These are phyloP conservation scores for Phylloporus sp. DNA, from an alignment of 768 basidiomycete species.

Conservation along the genomic window DNA sequence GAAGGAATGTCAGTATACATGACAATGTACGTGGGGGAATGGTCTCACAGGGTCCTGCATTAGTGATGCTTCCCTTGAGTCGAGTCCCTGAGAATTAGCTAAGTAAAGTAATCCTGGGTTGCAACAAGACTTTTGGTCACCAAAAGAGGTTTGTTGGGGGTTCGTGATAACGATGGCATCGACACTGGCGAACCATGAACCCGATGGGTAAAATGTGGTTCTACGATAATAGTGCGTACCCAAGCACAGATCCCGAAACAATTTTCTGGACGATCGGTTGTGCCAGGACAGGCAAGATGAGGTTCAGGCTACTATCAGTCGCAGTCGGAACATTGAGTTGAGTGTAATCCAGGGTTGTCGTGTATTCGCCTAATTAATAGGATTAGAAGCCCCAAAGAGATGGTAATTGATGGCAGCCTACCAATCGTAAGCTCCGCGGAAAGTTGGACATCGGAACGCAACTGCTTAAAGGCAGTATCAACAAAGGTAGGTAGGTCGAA, in stretches of 20 bases:
- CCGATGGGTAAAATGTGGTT: background rate
- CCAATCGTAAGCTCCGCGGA: slow-evolving; percentile 56
- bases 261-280: slow-evolving; percentile 73
- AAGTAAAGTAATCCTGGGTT: background rate
- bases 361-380: slow-evolving; percentile 50
- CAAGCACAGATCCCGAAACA: slow-evolving; percentile 53
- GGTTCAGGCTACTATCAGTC: slow-evolving; percentile 58
- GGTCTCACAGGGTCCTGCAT: slow-evolving; percentile 67
- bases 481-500: slow-evolving; percentile 64
- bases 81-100: slow-evolving; percentile 37
- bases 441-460: slow-evolving; percentile 59
- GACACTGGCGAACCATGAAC: slow-evolving; percentile 37
- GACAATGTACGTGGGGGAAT: background rate
- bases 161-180: slow-evolving; percentile 59
- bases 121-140: slow-evolving; percentile 27
- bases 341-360: slow-evolving; percentile 57
- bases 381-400: slow-evolving; percentile 1
- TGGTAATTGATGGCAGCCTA: slow-evolving; percentile 12
- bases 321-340: slow-evolving; percentile 52
- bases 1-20: slow-evolving; percentile 3
- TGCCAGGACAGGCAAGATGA: slow-evolving; percentile 67
- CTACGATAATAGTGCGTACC: slow-evolving; percentile 33
- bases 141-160: slow-evolving; percentile 54
- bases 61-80: slow-evolving; percentile 59
- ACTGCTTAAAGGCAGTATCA: slow-evolving; percentile 59